Base-by-base conservation (phyloP, 352 stramenopile species). In the Phytophthora kernoviae region DNA sequence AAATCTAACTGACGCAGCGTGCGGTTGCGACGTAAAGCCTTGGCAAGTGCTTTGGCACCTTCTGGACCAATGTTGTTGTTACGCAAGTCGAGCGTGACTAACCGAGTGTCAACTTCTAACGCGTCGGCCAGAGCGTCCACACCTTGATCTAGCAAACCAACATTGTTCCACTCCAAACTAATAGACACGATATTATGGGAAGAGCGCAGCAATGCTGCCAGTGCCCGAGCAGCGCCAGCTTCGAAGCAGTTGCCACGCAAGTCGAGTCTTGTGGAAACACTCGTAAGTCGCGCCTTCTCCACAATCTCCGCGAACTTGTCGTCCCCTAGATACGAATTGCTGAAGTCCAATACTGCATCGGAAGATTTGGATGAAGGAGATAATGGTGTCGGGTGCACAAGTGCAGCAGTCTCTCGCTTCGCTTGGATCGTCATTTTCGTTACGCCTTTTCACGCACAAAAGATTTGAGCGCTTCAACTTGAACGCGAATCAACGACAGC, bases 41-140 rank as follows among this genome's bases (percentile, higher is more conserved):
- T 59, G 2, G 84, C 87, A 1, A 96, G 67, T 1, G 76, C 70
- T 24, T 77, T 83, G 14, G 85, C 87, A 12, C 84, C 87, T 24
- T 93, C 88, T 0, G 83, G 63, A 0, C 81, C 67, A 43, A 96
- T 77, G 61, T 90, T 91, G 65, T 96, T 96, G 66, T 96, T 94
- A 15, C 86, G 83, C 36, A 96, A 59, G 40, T 96, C 86, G 12
- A 96, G 70, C 17, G 75, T 61, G 4, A 89, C 40, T 14, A 96
- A 64, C 8, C 70, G 75, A 24, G 75, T 76, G 52, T 96, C 86
- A 9, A 86, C 63, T 55, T 88, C 77, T 2, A 94, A 59, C 7
- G 84, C 83, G 4, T 46, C 46, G 7, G 84, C 79, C 9, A 95
- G 63, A 30, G 83, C 83, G 39, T 81, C 75, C 11, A 95, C 59